Conservation (phyloP, 768 basidiomycete species). For the Suillus alpinus region DNA sequence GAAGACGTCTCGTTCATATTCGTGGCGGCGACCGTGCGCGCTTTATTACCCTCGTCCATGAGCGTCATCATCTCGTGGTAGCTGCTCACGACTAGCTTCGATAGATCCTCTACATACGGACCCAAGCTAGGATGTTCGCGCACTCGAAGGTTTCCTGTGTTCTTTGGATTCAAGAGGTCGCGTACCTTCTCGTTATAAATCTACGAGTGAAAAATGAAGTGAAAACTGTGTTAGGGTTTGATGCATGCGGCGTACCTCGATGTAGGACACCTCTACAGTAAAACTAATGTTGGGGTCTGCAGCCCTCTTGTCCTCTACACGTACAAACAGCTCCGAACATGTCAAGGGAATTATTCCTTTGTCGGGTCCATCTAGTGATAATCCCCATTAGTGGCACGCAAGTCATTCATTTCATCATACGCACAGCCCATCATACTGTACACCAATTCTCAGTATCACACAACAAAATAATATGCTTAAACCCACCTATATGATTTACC, state of each 20-base stretch:
- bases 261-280: constrained; percentile 97
- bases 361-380: constrained; percentile 74
- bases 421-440: constrained; percentile 92
- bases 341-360: constrained; percentile 98
- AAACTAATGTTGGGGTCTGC: constrained; percentile 71
- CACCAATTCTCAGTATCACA: background rate
- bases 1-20: constrained; percentile 99
- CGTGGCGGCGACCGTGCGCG: constrained; percentile 95
- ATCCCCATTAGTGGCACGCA: constrained; percentile 9
- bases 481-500: constrained; percentile 89
- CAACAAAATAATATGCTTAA: background rate
- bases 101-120: constrained; percentile 98
- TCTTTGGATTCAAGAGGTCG: constrained; percentile 96
- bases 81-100: constrained; percentile 85
- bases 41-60: constrained; percentile 99
- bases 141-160: constrained; percentile 92
- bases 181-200: constrained; percentile 99
- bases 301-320: constrained; percentile 65
- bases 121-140: constrained; percentile 95
- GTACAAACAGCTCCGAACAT: constrained; percentile 87
- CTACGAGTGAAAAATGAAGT: constrained; percentile 33
- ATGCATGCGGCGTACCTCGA: constrained; percentile 59
- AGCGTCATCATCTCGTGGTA: constrained; percentile 98
- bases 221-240: background rate
- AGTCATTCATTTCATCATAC: constrained; percentile 31